Conservation (phyloP, 1,284 basidiomycete species). For the Cutaneotrichosporon sp. region DNA sequence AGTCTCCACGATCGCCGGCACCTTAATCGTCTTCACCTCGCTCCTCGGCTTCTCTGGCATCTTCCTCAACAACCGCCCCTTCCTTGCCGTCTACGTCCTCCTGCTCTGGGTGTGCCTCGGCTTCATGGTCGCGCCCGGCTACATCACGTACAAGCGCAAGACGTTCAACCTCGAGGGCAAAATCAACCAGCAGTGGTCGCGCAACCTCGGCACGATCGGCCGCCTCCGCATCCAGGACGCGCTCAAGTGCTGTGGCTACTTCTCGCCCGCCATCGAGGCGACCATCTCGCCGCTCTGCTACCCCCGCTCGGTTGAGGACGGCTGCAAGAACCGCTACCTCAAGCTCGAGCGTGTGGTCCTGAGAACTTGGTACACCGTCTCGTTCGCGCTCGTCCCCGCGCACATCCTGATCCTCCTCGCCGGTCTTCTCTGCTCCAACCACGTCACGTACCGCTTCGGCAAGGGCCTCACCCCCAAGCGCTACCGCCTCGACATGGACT, state of each 20-base stretch:
- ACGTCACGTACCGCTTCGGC: constrained; percentile 72
- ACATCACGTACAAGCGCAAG: constrained; percentile 66
- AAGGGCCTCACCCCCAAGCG: constrained; percentile 75
- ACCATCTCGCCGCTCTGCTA: constrained; percentile 67
- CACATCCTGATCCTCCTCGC: constrained; percentile 67
- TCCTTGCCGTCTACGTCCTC: constrained; percentile 69
- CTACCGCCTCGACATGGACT: constrained; percentile 64
- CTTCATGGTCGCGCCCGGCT: constrained; percentile 66
- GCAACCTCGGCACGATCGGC: constrained; percentile 59
- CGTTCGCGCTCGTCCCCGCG: constrained; percentile 66
- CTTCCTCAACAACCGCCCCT: constrained; percentile 70
- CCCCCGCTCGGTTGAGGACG: constrained; percentile 63
- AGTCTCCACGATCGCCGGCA: constrained; percentile 63
- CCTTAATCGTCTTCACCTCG: constrained; percentile 64
- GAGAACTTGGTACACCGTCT: constrained; percentile 60
- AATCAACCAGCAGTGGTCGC: constrained; percentile 68
- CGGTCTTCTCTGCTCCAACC: constrained; percentile 67
- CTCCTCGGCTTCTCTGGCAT: constrained; percentile 68
- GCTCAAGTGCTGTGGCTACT: constrained; percentile 69
- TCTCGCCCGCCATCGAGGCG: constrained; percentile 65
- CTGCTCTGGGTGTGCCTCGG: constrained; percentile 69
- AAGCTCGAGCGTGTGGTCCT: constrained; percentile 64
- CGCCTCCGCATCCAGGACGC: constrained; percentile 66
- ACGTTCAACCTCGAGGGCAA: constrained; percentile 73
- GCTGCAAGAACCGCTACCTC: constrained; percentile 68